Evolutionary conservation across 768 basidiomycete species (phyloP).

Genomic region (Auricularia sp.): DNA sequence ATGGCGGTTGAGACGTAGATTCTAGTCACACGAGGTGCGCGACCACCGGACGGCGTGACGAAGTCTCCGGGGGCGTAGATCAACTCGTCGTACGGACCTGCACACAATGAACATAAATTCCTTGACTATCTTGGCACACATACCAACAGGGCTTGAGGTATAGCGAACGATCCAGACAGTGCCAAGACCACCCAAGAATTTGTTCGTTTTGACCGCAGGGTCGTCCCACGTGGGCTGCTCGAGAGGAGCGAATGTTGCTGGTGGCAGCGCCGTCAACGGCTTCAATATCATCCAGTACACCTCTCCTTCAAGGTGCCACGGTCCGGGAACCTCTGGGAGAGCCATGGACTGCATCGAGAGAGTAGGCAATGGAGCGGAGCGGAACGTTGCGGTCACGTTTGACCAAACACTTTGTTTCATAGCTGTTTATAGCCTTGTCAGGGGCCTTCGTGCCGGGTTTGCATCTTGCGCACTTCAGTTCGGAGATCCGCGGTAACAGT

Average conservation of each 20-base stretch:
- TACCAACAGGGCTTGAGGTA: background rate
- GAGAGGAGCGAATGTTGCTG: background rate
- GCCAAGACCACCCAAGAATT: background rate
- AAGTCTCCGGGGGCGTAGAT: constrained; percentile 9
- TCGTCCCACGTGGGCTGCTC: background rate
- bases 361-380: no score
- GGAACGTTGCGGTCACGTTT: no score
- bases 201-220: background rate
- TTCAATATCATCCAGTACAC: background rate
- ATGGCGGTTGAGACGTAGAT: constrained; percentile 10
- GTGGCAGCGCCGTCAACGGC: background rate
- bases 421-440: no score
- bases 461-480: no score
- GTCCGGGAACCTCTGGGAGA: background rate
- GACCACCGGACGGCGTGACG: constrained; percentile 5
- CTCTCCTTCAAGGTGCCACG: background rate
- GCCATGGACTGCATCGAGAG: background rate
- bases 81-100: constrained; percentile 11
- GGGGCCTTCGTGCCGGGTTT: no score
- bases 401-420: no score
- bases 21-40: constrained; percentile 1
- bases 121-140: background rate
- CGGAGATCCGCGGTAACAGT: no score
- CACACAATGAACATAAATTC: background rate
- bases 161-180: constrained; percentile 2